phyloP scores from a whole-genome alignment of 768 basidiomycete species.

The Amanita rimosa region DNA sequence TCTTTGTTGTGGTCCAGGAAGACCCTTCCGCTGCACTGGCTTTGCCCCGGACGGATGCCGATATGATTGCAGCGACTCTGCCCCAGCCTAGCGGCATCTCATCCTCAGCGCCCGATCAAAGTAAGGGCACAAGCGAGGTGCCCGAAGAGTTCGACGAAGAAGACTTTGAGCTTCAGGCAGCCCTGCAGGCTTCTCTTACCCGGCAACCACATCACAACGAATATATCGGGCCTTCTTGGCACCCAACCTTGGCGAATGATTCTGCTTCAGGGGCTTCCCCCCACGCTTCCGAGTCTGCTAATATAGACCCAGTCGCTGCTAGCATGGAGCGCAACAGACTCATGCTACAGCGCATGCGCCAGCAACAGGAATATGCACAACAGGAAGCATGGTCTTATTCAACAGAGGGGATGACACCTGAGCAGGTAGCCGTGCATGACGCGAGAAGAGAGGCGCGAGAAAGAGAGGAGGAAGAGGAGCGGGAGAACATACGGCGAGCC shows the following conservation, averaged over 20 bases:
- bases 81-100: conserved; percentile 37
- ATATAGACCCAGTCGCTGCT: conserved; percentile 49
- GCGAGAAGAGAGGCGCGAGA: conserved; percentile 20
- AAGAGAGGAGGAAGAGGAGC: conserved; percentile 37
- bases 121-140: not conserved
- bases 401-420: conserved; percentile 15
- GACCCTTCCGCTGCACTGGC: conserved; percentile 43
- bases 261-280: not conserved
- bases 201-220: conserved; percentile 8
- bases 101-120: not conserved
- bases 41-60: conserved; percentile 58
- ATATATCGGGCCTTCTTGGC: conserved; percentile 4
- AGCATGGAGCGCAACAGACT: conserved; percentile 54
- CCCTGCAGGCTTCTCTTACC: conserved; percentile 70
- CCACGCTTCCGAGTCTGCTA: conserved; percentile 13
- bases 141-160: conserved; percentile 59
- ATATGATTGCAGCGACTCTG: conserved; percentile 56
- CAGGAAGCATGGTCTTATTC: conserved; percentile 40
- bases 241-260: not conserved
- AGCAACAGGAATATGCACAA: conserved; percentile 57
- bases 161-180: conserved; percentile 81
- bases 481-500: conserved; percentile 46
- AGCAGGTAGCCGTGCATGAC: conserved; percentile 19
- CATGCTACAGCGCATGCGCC: conserved; percentile 51
- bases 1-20: conserved; percentile 61